Evolutionary conservation across 192 early-diverging fungal genomes (phyloP), one percentile per base, ranked within the genome.

Genomic region (Mortierella claussenii): DNA sequence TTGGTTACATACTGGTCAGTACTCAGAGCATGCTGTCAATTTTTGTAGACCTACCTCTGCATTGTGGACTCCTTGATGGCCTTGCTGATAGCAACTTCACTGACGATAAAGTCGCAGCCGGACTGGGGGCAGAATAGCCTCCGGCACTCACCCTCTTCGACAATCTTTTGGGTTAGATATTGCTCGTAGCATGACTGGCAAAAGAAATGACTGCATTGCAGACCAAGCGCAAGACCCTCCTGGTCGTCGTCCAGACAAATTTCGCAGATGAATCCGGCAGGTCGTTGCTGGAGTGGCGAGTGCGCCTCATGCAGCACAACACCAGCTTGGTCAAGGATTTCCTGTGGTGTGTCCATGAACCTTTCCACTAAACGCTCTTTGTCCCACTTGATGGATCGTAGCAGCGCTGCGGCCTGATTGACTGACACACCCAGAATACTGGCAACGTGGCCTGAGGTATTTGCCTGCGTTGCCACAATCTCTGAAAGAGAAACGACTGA

Each of bases 121-220:
- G 83, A 69, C 33, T 86, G 87, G 23, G 90, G 88, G 64, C 98
- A 99, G 61, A 89, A 86, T 51, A 99, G 97, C 53, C 90, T 78
- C 60, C 94, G 82, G 51, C 89, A 91, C 75, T 96, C 95, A 43
- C 97, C 95, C 74, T 98, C 94, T 21, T 89, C 90, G 47, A 78
- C 79, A 63, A 97, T 91, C 81, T 98, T 98, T 68, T 91, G 83
- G 17, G 80, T 83, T 28, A 98, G 76, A 64, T 97, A 98, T 51
- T 89, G 88, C 60, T 76, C 69, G 79, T 96, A 98, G 79, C 98
- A 99, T 44, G 87, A 82, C 37, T 68, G 67, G 75, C 97, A 98
- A 83, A 94, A 98, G 4, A 92, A 70, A 78, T 99, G 96, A 0
- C 87, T 85, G 74, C 98, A 99, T 31, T 82, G 65, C 37, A 97